Conservation (phyloP, 2,329 filamentous ascomycete genomes). For the Phialophora macrospora region DNA sequence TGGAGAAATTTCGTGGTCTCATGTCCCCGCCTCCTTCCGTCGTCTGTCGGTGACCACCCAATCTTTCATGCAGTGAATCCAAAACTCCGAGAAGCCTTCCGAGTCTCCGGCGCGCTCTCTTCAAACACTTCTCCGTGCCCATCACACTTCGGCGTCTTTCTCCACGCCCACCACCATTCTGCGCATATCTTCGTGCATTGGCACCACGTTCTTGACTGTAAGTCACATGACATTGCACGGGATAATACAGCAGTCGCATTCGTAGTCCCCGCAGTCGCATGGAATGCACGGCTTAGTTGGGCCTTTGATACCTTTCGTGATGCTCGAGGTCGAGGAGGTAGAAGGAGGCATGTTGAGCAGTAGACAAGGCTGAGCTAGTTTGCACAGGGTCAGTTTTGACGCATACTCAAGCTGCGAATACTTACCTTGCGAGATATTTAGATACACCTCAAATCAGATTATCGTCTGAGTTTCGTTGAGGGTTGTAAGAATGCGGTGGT, state of each 20-base stretch:
- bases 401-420: not conserved
- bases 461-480: not conserved
- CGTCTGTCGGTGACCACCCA: not conserved
- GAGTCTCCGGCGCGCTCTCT: not conserved
- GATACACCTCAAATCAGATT: not conserved
- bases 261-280: constrained; percentile 31
- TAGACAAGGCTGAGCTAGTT: not conserved
- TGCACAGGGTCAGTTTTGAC: not conserved
- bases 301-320: constrained; percentile 35
- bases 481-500: not conserved
- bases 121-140: not conserved
- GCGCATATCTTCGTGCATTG: not conserved
- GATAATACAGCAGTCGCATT: constrained; percentile 36
- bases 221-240: constrained; percentile 32
- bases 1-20: constrained; percentile 5
- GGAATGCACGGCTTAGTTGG: constrained; percentile 36
- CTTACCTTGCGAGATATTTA: not conserved
- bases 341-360: constrained; percentile 32
- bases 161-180: not conserved
- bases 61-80: not conserved
- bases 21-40: not conserved
- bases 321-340: constrained; percentile 33
- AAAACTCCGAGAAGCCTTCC: not conserved
- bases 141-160: not conserved
- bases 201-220: not conserved